Evolutionary conservation across 139 green algal species (phyloP), one percentile per base, ranked within the genome.

Genomic region (Ulvella scutata): DNA sequence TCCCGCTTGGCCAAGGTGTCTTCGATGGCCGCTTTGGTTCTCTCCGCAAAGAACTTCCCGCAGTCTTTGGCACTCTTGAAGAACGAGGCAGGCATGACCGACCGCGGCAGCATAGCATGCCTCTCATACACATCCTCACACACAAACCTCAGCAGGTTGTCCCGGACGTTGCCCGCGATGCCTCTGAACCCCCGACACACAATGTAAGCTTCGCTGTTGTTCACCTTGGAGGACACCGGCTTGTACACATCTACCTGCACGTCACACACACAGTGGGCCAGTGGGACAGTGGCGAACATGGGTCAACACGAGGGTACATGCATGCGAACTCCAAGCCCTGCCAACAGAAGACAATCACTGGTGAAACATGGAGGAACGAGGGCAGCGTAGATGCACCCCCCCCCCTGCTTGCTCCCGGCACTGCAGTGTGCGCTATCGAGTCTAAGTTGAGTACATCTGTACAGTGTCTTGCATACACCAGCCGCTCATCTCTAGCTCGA

Each of bases 201-300:
- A 20, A 84, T 67, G 75, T 86, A 86, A 7, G 79, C 72, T 67
- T 87, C 80, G 29, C 44, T 79, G 80, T 87, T 87, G 77, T 38
- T 74, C 4, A 80, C 72, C 73, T 87, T 87, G 83, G 80, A 85
- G 43, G 80, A 82, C 31, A 75, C 62, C 3, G 83, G 83, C 75
- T 87, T 87, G 79, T 62, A 79, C 37, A 87, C 79, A n/a, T 61
- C 23, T 3, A 85, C 73, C 36, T 67, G 51, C 51, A 67, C n/a
- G n/a, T n/a, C n/a, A n/a, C n/a, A n/a, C n/a, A n/a, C n/a, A n/a
- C n/a, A n/a, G n/a, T n/a, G n/a, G n/a, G n/a, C n/a, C n/a, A n/a
- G n/a, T n/a, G n/a, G n/a, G n/a, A n/a, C n/a, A n/a, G n/a, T n/a
- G n/a, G n/a, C n/a, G n/a, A n/a, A n/a, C n/a, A n/a, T n/a, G n/a